A percentile compares a stretch with the other conserved stretches of the same genome.
Evolutionary conservation across 768 basidiomycete genomes (phyloP).

Genomic region (Polyporus arcularius): DNA sequence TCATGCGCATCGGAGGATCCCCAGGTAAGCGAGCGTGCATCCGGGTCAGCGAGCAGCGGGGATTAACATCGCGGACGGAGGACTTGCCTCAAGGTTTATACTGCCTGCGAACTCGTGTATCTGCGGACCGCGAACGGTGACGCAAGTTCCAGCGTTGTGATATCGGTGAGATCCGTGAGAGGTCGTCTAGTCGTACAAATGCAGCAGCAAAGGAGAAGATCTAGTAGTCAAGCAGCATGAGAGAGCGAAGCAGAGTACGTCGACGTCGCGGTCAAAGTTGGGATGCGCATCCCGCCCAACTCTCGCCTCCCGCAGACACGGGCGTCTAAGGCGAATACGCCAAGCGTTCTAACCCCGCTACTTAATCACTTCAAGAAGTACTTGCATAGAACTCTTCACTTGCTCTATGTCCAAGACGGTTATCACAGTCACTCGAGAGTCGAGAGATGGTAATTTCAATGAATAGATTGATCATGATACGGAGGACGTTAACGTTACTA

Average conservation of each 20-base stretch:
- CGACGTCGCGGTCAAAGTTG: not conserved
- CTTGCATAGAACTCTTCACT: too few species aligned
- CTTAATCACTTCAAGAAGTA: not conserved
- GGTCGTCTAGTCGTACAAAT: not conserved
- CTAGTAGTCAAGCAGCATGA: not conserved
- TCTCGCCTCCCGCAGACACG: too few species aligned
- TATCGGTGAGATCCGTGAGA: not conserved
- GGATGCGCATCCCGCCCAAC: too few species aligned
- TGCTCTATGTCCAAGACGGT: too few species aligned
- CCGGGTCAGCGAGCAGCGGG: not conserved
- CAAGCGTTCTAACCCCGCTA: too few species aligned
- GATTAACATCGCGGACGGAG: not conserved
- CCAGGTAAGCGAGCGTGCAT: not conserved
- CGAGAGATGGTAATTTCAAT: not conserved
- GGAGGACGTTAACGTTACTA: not conserved
- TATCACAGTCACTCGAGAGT: too few species aligned
- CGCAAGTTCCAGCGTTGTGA: too few species aligned
- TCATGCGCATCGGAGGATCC: conserved; percentile 12
- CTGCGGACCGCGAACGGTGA: not conserved
- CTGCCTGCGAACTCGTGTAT: not conserved
- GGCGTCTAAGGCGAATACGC: too few species aligned
- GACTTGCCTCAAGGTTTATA: conserved; percentile 1
- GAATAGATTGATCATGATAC: not conserved
- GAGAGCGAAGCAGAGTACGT: not conserved
- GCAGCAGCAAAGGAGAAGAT: not conserved